These are phyloP conservation scores for Penicillium oxalicum DNA, from an alignment of 2,329 filamentous ascomycete species.

Conservation along the genomic window DNA sequence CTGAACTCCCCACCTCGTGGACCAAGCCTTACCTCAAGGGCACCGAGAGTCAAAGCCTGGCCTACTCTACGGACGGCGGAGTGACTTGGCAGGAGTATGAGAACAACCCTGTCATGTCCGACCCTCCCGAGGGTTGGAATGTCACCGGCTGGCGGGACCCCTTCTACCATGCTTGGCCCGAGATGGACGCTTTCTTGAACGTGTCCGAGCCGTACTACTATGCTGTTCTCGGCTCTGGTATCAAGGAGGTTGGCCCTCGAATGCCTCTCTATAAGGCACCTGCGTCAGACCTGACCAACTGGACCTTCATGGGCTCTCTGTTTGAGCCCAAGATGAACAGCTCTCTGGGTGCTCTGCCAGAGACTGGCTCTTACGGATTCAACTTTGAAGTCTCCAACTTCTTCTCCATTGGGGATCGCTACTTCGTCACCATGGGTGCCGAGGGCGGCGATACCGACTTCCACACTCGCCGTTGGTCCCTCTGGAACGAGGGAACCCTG, in stretches of 20 bases:
- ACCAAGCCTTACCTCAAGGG: constrained; percentile 5
- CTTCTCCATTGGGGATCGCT: constrained; percentile 11
- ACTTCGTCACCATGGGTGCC: constrained; percentile 15
- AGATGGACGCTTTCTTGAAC: constrained; percentile 8
- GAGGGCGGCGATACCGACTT: constrained; percentile 13
- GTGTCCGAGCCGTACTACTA: constrained; percentile 11
- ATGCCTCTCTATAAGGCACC: constrained; percentile 11
- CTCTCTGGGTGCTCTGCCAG: constrained; percentile 7
- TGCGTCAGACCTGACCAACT: constrained; percentile 11
- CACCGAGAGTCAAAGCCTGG: constrained; percentile 11
- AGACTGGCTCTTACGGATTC: constrained; percentile 13
- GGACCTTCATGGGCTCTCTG: constrained; percentile 14
- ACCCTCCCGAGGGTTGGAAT: constrained; percentile 10
- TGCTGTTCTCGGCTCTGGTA: constrained; percentile 13
- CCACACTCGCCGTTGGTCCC: constrained; percentile 10
- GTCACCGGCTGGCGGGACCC: constrained; percentile 15
- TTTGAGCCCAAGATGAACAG: constrained; percentile 13
- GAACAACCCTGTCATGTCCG: constrained; percentile 10
- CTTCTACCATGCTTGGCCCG: constrained; percentile 6
- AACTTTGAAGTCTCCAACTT: constrained; percentile 17
- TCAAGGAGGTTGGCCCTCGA: constrained; percentile 9
- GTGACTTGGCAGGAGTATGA: constrained; percentile 12
- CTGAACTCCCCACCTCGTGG: constrained; percentile 10
- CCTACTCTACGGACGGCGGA: constrained; percentile 12
- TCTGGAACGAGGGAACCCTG: constrained; percentile 13